These are phyloP conservation scores for Thielaviopsis cerberus DNA, from an alignment of 2,329 filamentous ascomycete genomes.

Conservation along the genomic window DNA sequence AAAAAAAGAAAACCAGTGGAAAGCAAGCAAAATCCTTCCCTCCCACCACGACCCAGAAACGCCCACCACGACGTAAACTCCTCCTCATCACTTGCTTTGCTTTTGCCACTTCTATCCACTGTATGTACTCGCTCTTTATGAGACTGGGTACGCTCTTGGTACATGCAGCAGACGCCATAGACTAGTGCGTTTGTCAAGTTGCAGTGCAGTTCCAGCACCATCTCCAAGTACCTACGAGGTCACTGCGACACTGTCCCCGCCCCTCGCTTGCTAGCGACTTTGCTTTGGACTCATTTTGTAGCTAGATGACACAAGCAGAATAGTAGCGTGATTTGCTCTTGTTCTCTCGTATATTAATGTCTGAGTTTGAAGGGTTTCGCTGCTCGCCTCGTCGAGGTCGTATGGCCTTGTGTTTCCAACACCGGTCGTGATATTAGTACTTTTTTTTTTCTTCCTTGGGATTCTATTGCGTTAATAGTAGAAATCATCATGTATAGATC, in stretches of 20 bases:
- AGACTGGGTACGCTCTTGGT: neutral
- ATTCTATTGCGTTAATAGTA: neutral
- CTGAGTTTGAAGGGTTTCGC: neutral
- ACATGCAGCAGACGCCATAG: neutral
- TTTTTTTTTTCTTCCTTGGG: no score
- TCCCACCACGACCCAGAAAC: neutral
- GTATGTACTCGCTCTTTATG: neutral
- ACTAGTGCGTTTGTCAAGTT: neutral
- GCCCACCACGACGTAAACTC: neutral
- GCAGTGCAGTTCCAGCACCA: neutral
- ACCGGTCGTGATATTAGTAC: no score
- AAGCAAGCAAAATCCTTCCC: no score
- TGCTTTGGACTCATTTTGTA: no score
- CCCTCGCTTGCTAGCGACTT: neutral
- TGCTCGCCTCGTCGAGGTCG: neutral
- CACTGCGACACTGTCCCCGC: neutral
- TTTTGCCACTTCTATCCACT: neutral
- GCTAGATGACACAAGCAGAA: neutral
- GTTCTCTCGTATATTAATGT: neutral
- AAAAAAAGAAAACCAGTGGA: no score
- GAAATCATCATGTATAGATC: no score
- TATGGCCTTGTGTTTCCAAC: no score
- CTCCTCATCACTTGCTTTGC: neutral
- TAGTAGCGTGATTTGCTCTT: neutral
- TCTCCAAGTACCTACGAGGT: neutral